Evolutionary conservation across 768 basidiomycete species (phyloP).

Genomic region (Kwoniella sp.): DNA sequence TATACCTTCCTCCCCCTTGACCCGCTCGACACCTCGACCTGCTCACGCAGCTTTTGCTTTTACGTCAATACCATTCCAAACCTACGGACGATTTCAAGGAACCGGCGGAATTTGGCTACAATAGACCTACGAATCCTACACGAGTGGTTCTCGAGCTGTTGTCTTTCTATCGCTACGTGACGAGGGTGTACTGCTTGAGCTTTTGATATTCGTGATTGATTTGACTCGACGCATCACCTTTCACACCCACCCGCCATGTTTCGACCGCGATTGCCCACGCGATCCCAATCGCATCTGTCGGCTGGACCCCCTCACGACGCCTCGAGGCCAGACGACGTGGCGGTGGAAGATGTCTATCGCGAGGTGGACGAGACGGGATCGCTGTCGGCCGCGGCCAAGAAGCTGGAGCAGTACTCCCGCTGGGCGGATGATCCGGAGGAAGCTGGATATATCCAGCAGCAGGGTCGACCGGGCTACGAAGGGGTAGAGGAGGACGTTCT

Average conservation of each 20-base stretch:
- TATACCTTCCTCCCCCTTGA: not conserved
- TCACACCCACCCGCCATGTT: too few relatives aligned
- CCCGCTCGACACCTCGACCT: not conserved
- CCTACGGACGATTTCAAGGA: too few relatives aligned
- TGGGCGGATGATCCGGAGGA: conserved; percentile 33
- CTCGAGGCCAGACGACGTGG: conserved; percentile 30
- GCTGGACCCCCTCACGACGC: conserved; percentile 28
- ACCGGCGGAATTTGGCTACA: too few relatives aligned
- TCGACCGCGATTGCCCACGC: conserved; percentile 14
- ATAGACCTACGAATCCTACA: too few relatives aligned
- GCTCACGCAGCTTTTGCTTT: not conserved
- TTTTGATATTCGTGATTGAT: too few relatives aligned
- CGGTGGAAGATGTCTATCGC: conserved; percentile 29
- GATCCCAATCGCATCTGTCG: conserved; percentile 20
- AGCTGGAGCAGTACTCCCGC: conserved; percentile 17
- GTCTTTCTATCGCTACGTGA: too few relatives aligned
- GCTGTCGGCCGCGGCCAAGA: conserved; percentile 33
- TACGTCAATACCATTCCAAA: conserved; percentile 1
- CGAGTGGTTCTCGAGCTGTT: too few relatives aligned
- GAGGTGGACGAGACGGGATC: conserved; percentile 28
- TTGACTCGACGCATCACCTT: too few relatives aligned
- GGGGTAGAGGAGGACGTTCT: conserved; percentile 20
- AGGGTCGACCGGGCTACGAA: too few relatives aligned
- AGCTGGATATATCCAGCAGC: conserved; percentile 17
- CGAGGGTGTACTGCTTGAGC: too few relatives aligned